Evolutionary conservation across 2,329 filamentous ascomycete genomes (phyloP).

Genomic region (Xylariaceae sp.): DNA sequence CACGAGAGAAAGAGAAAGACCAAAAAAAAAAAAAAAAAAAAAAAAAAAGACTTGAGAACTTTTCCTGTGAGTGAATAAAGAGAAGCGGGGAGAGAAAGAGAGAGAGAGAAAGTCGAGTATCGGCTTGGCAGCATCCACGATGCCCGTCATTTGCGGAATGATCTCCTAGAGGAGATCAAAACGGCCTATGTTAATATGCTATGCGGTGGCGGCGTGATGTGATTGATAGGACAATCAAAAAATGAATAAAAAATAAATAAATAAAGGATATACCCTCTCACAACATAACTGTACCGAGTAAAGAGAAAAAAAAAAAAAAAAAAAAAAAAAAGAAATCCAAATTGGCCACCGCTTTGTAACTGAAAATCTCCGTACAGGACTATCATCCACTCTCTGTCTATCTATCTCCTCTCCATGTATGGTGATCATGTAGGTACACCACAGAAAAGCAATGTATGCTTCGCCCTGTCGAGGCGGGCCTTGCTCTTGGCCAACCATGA

Average conservation of each 20-base stretch:
- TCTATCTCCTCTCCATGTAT: not conserved
- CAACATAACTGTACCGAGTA: not conserved
- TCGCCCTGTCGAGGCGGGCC: not conserved
- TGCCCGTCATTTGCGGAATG: not conserved
- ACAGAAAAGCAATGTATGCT: not conserved
- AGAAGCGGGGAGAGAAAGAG: not conserved
- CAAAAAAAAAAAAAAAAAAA: too few species aligned
- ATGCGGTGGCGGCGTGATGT: constrained; percentile 11
- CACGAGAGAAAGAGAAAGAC: too few species aligned
- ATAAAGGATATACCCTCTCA: not conserved
- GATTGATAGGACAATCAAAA: too few species aligned
- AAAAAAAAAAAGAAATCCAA: not conserved
- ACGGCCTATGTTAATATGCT: not conserved
- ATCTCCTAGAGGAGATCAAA: constrained; percentile 1
- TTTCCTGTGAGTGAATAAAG: not conserved
- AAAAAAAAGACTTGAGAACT: too few species aligned
- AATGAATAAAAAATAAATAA: not conserved
- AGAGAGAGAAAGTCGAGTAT: not conserved
- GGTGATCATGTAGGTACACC: constrained; percentile 1
- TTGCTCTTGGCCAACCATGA: not conserved
- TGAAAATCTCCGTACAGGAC: too few species aligned
- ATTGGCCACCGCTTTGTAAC: not conserved
- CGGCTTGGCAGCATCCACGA: constrained; percentile 6
- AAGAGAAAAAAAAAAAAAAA: too few species aligned
- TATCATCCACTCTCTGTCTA: not conserved